These are phyloP conservation scores for Kluyveromyces sp. DNA, from an alignment of 1,139 yeast species.

Conservation along the genomic window DNA sequence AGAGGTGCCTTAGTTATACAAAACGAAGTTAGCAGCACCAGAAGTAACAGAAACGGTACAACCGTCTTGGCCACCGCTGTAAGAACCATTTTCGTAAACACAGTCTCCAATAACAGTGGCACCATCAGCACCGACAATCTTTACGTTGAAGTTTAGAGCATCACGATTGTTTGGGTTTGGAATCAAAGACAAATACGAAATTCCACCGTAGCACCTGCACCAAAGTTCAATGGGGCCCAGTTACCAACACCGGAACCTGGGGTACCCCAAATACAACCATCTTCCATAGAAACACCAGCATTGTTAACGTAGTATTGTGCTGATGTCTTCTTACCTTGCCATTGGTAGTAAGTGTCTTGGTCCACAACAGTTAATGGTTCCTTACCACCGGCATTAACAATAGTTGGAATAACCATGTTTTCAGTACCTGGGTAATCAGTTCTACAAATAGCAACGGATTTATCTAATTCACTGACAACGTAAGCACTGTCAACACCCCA, in stretches of 20 bases:
- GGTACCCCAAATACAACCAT: constrained; percentile 74
- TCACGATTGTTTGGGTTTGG: constrained; percentile 71
- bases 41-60: constrained; percentile 66
- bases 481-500: constrained; percentile 64
- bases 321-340: constrained; percentile 62
- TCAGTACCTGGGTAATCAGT: constrained; percentile 88
- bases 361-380: constrained; percentile 61
- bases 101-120: constrained; percentile 54
- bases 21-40: constrained; percentile 64
- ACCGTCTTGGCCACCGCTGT: constrained; percentile 65
- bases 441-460: constrained; percentile 70
- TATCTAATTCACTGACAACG: constrained; percentile 47
- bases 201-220: constrained; percentile 61
- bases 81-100: constrained; percentile 54
- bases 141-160: constrained; percentile 58
- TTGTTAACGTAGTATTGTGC: constrained; percentile 77
- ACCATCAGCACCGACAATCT: constrained; percentile 53
- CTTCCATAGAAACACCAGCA: constrained; percentile 66
- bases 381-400: constrained; percentile 50
- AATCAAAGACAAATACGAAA: constrained; percentile 65
- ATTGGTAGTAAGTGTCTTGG: constrained; percentile 50
- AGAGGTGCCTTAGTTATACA: constrained; percentile 31
- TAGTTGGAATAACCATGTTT: constrained; percentile 77
- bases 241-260: constrained; percentile 61
- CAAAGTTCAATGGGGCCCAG: constrained; percentile 78